These are phyloP conservation scores for Litchi chinensis DNA, from an alignment of 345 rosid genomes.

Conservation along the genomic window DNA sequence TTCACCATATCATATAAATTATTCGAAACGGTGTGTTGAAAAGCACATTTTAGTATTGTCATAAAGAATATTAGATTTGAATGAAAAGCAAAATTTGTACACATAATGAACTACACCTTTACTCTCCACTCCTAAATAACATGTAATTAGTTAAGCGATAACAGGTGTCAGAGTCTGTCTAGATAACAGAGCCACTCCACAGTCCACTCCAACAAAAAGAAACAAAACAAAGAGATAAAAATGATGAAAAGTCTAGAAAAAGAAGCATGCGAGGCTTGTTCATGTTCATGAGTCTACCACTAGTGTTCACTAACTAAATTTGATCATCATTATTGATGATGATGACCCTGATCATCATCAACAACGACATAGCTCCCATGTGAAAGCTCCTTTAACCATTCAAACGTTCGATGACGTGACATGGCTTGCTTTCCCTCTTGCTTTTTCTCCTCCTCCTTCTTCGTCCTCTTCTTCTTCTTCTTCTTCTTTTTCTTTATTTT, in stretches of 20 bases:
- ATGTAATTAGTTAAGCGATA: neutral
- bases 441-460: slow-evolving; percentile 33
- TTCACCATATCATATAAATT: no score
- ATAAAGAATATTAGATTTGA: neutral
- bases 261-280: slow-evolving; percentile 28
- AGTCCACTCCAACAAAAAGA: neutral
- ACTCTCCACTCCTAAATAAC: neutral
- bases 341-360: neutral
- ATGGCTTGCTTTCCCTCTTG: slow-evolving; percentile 49
- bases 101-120: neutral
- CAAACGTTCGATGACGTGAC: slow-evolving; percentile 78
- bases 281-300: slow-evolving; percentile 17
- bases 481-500: slow-evolving; percentile 45
- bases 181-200: slow-evolving; percentile 9
- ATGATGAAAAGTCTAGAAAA: slow-evolving; percentile 26
- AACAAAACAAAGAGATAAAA: slow-evolving; percentile 15
- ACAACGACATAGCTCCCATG: slow-evolving; percentile 52
- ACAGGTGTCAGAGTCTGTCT: neutral
- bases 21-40: no score
- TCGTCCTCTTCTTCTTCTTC: slow-evolving; percentile 36
- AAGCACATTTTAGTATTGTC: neutral
- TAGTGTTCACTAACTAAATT: neutral
- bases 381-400: slow-evolving; percentile 87
- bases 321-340: neutral
- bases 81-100: neutral